These are phyloP conservation scores for Boletus vinaceobasis DNA, from an alignment of 768 basidiomycete genomes.

Conservation along the genomic window DNA sequence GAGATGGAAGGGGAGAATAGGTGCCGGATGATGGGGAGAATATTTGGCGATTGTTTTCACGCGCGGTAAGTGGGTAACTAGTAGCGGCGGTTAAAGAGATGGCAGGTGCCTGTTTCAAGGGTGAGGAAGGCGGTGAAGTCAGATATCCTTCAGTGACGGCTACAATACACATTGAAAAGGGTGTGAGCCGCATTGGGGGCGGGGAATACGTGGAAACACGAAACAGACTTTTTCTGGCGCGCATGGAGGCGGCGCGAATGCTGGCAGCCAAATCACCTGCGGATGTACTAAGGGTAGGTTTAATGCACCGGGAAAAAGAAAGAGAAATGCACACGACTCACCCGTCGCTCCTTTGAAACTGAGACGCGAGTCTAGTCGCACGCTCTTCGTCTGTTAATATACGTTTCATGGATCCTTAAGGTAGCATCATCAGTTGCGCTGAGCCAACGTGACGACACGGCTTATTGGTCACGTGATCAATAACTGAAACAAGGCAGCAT, in stretches of 20 bases:
- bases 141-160: conserved; percentile 64
- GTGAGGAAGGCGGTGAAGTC: conserved; percentile 37
- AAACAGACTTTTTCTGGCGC: conserved; percentile 58
- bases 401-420: conserved; percentile 31
- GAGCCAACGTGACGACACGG: neutral
- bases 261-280: conserved; percentile 49
- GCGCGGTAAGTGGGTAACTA: conserved; percentile 51
- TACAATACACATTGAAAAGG: conserved; percentile 30
- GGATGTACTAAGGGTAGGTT: conserved; percentile 31
- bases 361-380: conserved; percentile 22
- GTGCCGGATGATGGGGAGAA: conserved; percentile 37
- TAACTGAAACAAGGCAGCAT: neutral
- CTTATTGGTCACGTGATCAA: conserved; percentile 5
- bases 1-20: conserved; percentile 30
- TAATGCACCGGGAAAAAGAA: conserved; percentile 10
- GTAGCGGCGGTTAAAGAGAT: conserved; percentile 15
- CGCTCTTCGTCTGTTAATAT: conserved; percentile 32
- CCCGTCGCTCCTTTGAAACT: conserved; percentile 22
- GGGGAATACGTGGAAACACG: conserved; percentile 13
- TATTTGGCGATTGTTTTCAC: conserved; percentile 53
- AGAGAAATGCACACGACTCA: conserved; percentile 18
- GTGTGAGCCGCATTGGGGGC: conserved; percentile 29
- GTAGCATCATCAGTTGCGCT: neutral
- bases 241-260: conserved; percentile 55
- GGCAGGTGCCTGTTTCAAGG: conserved; percentile 28